Conservation (phyloP, 768 basidiomycete genomes). For the Podaxis sp. region DNA sequence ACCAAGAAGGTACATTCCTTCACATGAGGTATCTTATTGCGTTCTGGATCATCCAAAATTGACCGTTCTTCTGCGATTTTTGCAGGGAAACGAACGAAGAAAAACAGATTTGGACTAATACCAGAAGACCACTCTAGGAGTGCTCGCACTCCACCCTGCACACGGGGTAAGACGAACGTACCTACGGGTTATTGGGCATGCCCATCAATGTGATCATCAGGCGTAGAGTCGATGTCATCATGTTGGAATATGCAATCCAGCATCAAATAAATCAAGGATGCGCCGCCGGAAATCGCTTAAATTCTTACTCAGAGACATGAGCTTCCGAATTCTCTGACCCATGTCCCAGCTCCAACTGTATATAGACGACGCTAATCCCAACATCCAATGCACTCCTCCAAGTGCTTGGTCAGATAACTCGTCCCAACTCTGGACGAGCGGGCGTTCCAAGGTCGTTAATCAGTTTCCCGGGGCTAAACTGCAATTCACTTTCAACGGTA, state of each 20-base stretch:
- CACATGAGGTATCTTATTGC: not conserved
- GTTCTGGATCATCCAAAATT: not conserved
- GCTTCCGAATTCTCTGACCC: not conserved
- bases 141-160: not conserved
- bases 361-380: not conserved
- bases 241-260: not conserved
- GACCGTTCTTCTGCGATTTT: not conserved
- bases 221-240: not conserved
- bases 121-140: not conserved
- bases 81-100: not conserved
- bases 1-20: not conserved
- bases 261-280: not conserved
- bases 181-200: not conserved
- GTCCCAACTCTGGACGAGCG: conserved; percentile 6
- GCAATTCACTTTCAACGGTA: conserved; percentile 11
- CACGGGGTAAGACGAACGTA: not conserved
- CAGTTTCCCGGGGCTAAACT: conserved; percentile 4
- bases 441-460: not conserved
- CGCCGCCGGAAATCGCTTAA: not conserved
- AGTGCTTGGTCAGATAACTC: conserved; percentile 12
- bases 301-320: not conserved
- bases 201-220: not conserved
- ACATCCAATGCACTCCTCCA: conserved; percentile 4
- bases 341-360: conserved; percentile 10
- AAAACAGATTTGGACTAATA: not conserved